Percentiles rank a stretch among this genome's conserved stretches.
phyloP scores from a whole-genome alignment of 306 rosid genomes.

The Fragaria iinumae region DNA sequence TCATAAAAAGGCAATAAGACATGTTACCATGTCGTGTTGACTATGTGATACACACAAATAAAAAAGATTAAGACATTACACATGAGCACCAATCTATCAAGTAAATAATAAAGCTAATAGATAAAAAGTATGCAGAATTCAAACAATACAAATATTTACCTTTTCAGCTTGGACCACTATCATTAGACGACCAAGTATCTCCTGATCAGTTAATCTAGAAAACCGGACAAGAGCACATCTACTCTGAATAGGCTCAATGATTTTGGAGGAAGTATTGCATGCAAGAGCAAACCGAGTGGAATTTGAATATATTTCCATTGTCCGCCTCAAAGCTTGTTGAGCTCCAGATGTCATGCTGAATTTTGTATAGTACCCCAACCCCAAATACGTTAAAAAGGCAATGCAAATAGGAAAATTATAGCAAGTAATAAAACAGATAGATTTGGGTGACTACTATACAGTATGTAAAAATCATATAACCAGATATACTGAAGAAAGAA shows the following conservation, averaged over 20 bases:
- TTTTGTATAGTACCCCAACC: conserved; percentile 2
- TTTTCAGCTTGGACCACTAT: conserved; percentile 85
- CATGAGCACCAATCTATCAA: not conserved
- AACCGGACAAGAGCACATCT: conserved; percentile 95
- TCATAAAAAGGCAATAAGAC: not conserved
- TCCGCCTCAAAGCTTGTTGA: conserved; percentile 94
- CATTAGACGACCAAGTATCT: conserved; percentile 87
- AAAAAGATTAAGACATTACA: not conserved
- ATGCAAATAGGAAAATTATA: not conserved
- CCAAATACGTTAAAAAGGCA: not conserved
- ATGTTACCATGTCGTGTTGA: not conserved
- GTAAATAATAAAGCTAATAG: not conserved
- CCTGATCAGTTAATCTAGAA: conserved; percentile 80
- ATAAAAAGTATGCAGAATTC: not conserved
- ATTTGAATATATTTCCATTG: conserved; percentile 93
- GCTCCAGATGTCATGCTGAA: conserved; percentile 95
- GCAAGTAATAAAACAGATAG: not conserved
- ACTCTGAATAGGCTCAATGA: conserved; percentile 97
- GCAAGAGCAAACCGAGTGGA: conserved; percentile 95
- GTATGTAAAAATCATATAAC: not conserved
- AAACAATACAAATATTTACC: conserved; percentile 36
- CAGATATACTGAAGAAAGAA: not conserved
- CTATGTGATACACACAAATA: not conserved
- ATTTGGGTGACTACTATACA: too few species aligned
- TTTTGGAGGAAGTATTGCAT: conserved; percentile 85